Evolutionary conservation across 768 basidiomycete species (phyloP).

Genomic region (Clitopilus hobsonii): DNA sequence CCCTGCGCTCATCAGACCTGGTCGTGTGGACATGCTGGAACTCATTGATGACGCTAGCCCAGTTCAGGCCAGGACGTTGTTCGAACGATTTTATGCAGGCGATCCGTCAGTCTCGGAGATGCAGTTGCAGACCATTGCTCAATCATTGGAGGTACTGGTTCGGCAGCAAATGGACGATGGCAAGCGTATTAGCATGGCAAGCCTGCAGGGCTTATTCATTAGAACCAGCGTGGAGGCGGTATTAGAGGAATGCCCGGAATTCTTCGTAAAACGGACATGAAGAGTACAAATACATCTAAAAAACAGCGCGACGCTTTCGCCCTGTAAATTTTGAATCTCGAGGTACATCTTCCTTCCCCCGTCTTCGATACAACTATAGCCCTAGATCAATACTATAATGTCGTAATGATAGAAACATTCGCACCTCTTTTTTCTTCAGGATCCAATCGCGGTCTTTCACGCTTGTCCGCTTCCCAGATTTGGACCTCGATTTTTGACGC

Average conservation of each 20-base stretch:
- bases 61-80: constrained; percentile 71
- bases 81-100: constrained; percentile 78
- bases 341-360: constrained; percentile 84
- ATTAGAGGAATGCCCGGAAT: constrained; percentile 42
- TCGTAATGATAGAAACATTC: neutral
- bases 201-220: constrained; percentile 93
- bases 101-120: constrained; percentile 28
- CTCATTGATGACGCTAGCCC: constrained; percentile 85
- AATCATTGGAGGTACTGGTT: constrained; percentile 50
- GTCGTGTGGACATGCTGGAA: constrained; percentile 85
- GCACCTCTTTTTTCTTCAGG: constrained; percentile 92
- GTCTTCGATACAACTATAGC: constrained; percentile 77
- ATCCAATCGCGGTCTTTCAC: constrained; percentile 90
- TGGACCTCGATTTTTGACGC: constrained; percentile 50
- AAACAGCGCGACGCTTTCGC: constrained; percentile 76
- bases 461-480: constrained; percentile 63
- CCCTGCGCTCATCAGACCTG: constrained; percentile 92
- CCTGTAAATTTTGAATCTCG: constrained; percentile 87
- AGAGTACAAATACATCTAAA: constrained; percentile 41
- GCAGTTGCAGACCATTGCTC: constrained; percentile 41
- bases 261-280: constrained; percentile 30
- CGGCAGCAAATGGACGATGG: constrained; percentile 45
- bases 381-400: neutral
- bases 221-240: constrained; percentile 58
- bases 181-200: constrained; percentile 86